Evolutionary conservation across 441 rosid genomes (phyloP).

Genomic region (Hura crepitans): DNA sequence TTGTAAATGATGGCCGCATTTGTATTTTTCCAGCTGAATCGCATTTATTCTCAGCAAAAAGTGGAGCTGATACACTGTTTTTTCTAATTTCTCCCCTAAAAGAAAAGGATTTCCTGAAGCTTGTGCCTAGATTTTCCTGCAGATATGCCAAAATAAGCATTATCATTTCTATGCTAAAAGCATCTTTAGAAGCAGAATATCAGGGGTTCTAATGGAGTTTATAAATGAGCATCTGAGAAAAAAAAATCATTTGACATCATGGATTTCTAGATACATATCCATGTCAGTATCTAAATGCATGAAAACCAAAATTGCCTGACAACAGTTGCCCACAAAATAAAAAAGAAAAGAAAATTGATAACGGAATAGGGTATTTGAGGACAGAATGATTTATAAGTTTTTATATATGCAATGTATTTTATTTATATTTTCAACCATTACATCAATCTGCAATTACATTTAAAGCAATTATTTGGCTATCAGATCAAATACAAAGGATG

Average conservation of each 20-base stretch:
- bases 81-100: slow-evolving; percentile 38
- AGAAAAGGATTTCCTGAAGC: slow-evolving; percentile 39
- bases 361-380: neutral
- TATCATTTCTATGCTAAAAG: slow-evolving; percentile 9
- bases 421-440: neutral
- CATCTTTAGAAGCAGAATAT: neutral
- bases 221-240: neutral
- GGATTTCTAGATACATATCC: neutral
- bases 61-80: slow-evolving; percentile 78
- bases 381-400: neutral
- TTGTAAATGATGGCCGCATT: slow-evolving; percentile 33
- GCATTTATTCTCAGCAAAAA: slow-evolving; percentile 60
- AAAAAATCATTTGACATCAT: neutral
- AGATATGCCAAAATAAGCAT: slow-evolving; percentile 20
- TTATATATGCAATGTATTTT: neutral
- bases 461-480: slow-evolving; percentile 6
- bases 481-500: slow-evolving; percentile 19
- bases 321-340: neutral
- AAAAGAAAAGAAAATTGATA: no score
- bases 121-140: slow-evolving; percentile 51
- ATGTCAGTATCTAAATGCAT: slow-evolving; percentile 1
- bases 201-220: neutral
- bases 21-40: slow-evolving; percentile 50
- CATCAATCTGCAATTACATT: slow-evolving; percentile 1
- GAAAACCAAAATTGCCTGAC: neutral